phyloP scores from a whole-genome alignment of 768 basidiomycete genomes.

The Holtermanniella nyarrowii region DNA sequence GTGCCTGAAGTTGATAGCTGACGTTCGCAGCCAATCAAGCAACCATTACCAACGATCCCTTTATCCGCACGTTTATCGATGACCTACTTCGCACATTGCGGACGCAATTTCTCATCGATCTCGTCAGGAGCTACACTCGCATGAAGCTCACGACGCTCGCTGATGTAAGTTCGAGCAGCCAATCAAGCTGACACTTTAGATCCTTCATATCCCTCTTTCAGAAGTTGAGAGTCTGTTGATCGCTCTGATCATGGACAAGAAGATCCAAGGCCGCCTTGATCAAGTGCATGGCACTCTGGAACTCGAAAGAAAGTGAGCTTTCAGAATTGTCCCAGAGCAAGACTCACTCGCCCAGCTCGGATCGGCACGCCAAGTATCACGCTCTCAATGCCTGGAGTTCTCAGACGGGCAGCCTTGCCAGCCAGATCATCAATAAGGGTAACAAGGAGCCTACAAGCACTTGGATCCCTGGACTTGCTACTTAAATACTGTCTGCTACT shows the following conservation, averaged over 20 bases:
- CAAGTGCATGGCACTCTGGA: conserved; percentile 90
- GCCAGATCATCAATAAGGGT: neutral
- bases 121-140: conserved; percentile 94
- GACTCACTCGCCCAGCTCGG: neutral
- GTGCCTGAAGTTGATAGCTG: neutral
- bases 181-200: conserved; percentile 46
- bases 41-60: conserved; percentile 91
- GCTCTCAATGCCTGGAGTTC: neutral
- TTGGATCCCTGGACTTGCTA: neutral
- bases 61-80: conserved; percentile 91
- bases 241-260: conserved; percentile 89
- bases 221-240: conserved; percentile 93
- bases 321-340: neutral
- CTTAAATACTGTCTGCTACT: too few species aligned
- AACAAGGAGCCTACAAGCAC: neutral
- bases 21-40: conserved; percentile 65
- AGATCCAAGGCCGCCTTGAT: conserved; percentile 91
- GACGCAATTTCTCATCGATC: conserved; percentile 92
- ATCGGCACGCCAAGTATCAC: neutral
- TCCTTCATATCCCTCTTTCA: conserved; percentile 82
- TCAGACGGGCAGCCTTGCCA: neutral
- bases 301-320: conserved; percentile 58
- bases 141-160: conserved; percentile 88
- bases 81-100: conserved; percentile 87
- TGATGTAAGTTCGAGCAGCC: conserved; percentile 49